Conservation (phyloP, 1,284 basidiomycete species). For the Limonomyces culmigenus region DNA sequence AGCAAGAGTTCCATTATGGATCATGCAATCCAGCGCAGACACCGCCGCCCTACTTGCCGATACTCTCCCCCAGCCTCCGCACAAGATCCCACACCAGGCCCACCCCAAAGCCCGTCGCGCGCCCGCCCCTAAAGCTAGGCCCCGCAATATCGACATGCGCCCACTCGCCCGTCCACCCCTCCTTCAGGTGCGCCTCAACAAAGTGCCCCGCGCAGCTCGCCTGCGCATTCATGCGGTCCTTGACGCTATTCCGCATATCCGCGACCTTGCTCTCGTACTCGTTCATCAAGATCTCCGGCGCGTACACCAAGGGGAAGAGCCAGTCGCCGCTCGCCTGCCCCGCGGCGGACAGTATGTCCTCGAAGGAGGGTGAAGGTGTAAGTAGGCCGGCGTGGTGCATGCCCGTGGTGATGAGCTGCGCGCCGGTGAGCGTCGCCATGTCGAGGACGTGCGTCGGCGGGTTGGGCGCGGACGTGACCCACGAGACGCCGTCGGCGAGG, state of each 20-base stretch:
- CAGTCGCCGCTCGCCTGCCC: not conserved
- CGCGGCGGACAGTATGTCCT: not conserved
- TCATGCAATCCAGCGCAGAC: too few relatives aligned
- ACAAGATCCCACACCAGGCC: not conserved
- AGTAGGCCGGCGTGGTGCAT: not conserved
- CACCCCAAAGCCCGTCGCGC: not conserved
- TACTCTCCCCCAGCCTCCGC: not conserved
- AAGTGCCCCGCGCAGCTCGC: not conserved
- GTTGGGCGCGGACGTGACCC: not conserved
- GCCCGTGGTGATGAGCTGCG: not conserved
- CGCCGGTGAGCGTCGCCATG: slow-evolving; percentile 1
- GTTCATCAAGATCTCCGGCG: not conserved
- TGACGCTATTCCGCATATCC: not conserved
- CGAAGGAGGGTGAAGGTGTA: not conserved
- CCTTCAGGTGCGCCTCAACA: not conserved
- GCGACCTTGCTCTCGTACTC: not conserved
- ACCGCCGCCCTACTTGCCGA: too few relatives aligned
- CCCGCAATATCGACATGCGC: not conserved
- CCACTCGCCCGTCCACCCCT: slow-evolving; percentile 1
- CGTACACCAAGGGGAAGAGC: not conserved
- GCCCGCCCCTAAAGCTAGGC: not conserved
- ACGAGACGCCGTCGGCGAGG: not conserved
- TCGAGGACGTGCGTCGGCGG: not conserved
- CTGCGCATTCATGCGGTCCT: not conserved
- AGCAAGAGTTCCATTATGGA: not conserved